Evolutionary conservation across 768 basidiomycete genomes (phyloP), one percentile per base, ranked within the genome.

Genomic region (Podaxis pistillaris): DNA sequence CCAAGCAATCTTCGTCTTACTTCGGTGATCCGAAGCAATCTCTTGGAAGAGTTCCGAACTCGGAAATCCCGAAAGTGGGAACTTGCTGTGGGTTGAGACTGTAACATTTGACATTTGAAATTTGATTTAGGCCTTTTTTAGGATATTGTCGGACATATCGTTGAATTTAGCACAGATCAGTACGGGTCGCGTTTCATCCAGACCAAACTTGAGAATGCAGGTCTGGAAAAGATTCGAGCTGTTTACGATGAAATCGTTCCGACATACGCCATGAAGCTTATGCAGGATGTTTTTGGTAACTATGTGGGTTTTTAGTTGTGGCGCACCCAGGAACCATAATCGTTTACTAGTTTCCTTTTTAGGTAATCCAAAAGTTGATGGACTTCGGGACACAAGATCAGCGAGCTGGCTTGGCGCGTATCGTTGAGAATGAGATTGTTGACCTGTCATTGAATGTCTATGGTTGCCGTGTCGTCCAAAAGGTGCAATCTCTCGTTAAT

Each of bases 101-200:
- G 50, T 2, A 37, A 51, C 44, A 38, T 33, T 63, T 4, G 55
- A 66, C 37, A 40, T 30, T 17, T 38, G 15, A 19, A 9, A 12
- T 46, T 58, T 22, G 9, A 54, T 56, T 26, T 7, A 22, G 28
- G 59, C 33, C 15, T 40, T 30, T 33, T 19, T 11, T 67, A 98
- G 96, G 94, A 96, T 68, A 88, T 99, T 65, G 81, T 82, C 50
- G 93, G 93, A 7, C 84, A 91, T 72, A 74, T 96, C 59, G 88
- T 92, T 44, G 96, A 98, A 73, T 99, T 99, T 72, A 89, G 92
- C 62, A 86, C 86, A 13, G 96, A 98, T 74, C 96, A 97, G 71
- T 91, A 96, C 65, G 96, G 95, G n/a, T 97, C 95, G n/a, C 87
- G 96, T 8, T 94, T 98, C 74, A 95, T 99, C 64, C 96, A 98